These are phyloP conservation scores for Xylaria grammica DNA, from an alignment of 495 filamentous ascomycete genomes.

Conservation along the genomic window DNA sequence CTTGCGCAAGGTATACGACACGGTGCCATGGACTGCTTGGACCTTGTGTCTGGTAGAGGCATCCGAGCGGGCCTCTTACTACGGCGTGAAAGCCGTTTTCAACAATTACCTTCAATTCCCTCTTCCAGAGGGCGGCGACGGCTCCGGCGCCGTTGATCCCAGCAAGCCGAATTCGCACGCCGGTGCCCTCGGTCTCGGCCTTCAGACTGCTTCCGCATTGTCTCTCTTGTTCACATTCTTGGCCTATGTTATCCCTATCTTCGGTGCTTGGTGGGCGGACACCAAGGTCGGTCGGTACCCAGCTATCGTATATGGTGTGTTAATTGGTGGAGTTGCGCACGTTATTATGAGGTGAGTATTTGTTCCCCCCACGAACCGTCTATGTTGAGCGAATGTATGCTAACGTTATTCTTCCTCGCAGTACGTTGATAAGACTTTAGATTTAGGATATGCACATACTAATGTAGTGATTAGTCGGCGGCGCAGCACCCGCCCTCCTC, in stretches of 20 bases:
- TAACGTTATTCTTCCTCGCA: not conserved
- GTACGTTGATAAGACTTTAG: not conserved
- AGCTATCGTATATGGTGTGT: constrained; percentile 58
- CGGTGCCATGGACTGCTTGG: constrained; percentile 47
- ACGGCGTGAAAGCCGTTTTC: constrained; percentile 52
- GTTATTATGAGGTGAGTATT: constrained; percentile 33
- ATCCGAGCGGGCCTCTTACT: constrained; percentile 57
- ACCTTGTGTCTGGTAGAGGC: constrained; percentile 56
- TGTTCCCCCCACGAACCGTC: not conserved
- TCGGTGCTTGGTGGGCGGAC: constrained; percentile 51
- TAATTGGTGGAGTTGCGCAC: constrained; percentile 60
- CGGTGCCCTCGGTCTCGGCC: constrained; percentile 44
- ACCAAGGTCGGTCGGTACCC: constrained; percentile 56
- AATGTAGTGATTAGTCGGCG: constrained; percentile 46
- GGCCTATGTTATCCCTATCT: constrained; percentile 58
- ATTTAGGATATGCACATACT: not conserved
- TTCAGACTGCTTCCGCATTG: constrained; percentile 58
- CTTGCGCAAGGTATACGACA: constrained; percentile 54
- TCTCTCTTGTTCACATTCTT: constrained; percentile 58
- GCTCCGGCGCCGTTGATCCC: constrained; percentile 29
- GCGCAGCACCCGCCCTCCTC: constrained; percentile 58
- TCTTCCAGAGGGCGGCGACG: constrained; percentile 56
- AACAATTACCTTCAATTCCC: constrained; percentile 58
- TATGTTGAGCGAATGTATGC: not conserved
- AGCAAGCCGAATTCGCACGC: constrained; percentile 37